Evolutionary conservation across 768 basidiomycete species (phyloP).

Genomic region (Daedalea quercina): DNA sequence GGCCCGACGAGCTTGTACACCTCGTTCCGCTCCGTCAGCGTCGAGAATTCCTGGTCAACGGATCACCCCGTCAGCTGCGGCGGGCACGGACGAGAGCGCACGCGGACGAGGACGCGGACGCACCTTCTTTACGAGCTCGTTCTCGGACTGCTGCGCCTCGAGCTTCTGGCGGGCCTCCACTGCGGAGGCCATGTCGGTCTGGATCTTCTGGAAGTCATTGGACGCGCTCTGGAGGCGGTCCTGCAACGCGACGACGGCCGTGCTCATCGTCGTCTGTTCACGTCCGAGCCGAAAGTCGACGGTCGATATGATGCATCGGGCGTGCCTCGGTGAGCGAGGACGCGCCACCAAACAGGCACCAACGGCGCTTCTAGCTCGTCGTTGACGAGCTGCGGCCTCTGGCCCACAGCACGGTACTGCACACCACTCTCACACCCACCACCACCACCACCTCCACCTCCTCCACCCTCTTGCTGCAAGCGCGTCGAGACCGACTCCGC

Average conservation of each 20-base stretch:
- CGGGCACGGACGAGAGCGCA: too few relatives aligned
- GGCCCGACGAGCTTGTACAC: constrained; percentile 92
- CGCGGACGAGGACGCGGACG: constrained; percentile 1
- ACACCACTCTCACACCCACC: too few relatives aligned
- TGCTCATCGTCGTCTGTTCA: background rate
- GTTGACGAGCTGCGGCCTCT: too few relatives aligned
- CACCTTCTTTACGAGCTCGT: constrained; percentile 88
- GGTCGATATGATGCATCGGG: too few relatives aligned
- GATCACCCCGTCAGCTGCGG: too few relatives aligned
- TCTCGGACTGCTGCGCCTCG: constrained; percentile 89
- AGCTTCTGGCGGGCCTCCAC: constrained; percentile 81
- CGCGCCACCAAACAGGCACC: too few relatives aligned
- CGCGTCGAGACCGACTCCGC: background rate
- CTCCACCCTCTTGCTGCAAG: background rate
- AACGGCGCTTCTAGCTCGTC: too few relatives aligned
- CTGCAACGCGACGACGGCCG: constrained; percentile 28
- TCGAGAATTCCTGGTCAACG: constrained; percentile 65
- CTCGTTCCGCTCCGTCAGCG: constrained; percentile 65
- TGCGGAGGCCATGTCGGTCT: constrained; percentile 59
- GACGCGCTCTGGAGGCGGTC: constrained; percentile 61
- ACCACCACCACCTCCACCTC: background rate
- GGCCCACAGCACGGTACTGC: too few relatives aligned
- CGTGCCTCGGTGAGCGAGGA: too few relatives aligned
- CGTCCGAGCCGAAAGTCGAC: background rate
- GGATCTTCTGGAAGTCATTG: constrained; percentile 74